Evolutionary conservation across 345 rosid species (phyloP), one percentile per base, ranked within the genome.

Genomic region (Euphorbia tirucalli): DNA sequence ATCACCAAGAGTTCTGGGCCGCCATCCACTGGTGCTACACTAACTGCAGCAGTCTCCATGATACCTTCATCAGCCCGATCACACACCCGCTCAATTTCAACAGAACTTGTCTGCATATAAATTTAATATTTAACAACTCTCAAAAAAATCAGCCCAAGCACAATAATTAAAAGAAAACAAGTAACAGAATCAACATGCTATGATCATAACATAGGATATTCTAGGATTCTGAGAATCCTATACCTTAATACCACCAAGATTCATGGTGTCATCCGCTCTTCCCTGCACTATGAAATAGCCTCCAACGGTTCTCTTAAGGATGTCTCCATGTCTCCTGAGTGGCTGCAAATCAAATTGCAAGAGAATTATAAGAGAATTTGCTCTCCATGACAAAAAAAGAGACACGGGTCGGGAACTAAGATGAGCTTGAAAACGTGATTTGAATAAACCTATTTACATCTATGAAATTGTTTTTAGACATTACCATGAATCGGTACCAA

Each of bases 181-280:
- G 10, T 0, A 30, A 50, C 21, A 7, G 3, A 66, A 30, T 48
- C 54, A 4, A 48, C 54, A 48, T 48, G 54, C 48, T 43, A 43
- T 3, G n/a, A 19, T 18, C 54, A 18, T 18, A 48, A 18, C 19
- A 5, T 52, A 19, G n/a, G n/a, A n/a, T n/a, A n/a, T n/a, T n/a
- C n/a, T n/a, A n/a, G n/a, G n/a, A n/a, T 46, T 19, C 18, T 19
- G 60, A 52, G 24, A 49, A 71, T 19, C 10, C 9, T 5, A 14
- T 79, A 88, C 98, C 97, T 92, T 94, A 70, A 92, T 94, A 67
- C 98, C 98, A 64, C 97, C 97, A 65, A 94, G 93, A 75, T 94
- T 94, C 98, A 94, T 94, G 66, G 98, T 94, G 81, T 92, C 98
- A 82, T 94, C 96, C 67, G 96, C 93, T 82, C 98, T 78, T 30